Conservation (phyloP, 139 green algal species). For the Mesostigma viride region DNA sequence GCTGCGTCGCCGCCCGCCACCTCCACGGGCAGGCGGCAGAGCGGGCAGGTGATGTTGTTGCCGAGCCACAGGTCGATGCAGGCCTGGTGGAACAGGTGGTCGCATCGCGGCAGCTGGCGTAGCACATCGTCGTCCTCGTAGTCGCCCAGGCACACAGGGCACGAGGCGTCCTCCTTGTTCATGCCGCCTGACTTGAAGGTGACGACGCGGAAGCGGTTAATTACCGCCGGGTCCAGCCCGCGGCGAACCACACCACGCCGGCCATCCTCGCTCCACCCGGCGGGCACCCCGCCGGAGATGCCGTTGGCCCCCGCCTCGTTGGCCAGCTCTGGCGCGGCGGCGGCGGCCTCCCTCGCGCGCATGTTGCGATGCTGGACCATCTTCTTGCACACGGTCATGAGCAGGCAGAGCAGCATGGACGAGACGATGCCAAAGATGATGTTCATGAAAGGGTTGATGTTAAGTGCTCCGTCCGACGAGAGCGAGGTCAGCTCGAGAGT, state of each 20-base stretch:
- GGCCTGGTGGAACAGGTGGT: constrained; percentile 8
- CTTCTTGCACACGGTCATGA: constrained; percentile 14
- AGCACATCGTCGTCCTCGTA: not conserved
- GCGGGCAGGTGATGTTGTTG: not conserved
- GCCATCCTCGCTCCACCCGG: not conserved
- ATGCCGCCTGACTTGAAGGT: not conserved
- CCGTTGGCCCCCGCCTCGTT: not conserved
- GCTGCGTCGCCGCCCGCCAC: too few relatives aligned
- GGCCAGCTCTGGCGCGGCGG: not conserved
- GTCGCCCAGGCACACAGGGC: not conserved
- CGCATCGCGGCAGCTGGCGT: not conserved
- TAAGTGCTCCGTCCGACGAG: not conserved
- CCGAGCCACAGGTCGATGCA: constrained; percentile 6
- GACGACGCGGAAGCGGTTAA: not conserved
- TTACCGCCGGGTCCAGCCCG: not conserved
- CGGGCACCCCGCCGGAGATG: too few relatives aligned
- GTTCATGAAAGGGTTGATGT: not conserved
- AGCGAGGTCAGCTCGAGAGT: not conserved
- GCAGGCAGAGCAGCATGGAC: constrained; percentile 3
- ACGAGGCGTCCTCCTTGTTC: constrained; percentile 4
- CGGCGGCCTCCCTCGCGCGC: not conserved
- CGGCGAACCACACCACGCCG: not conserved
- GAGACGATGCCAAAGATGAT: not conserved
- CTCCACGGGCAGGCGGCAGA: constrained; percentile 13
- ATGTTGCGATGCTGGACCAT: not conserved